Conservation (phyloP, 176 grass and related monocot species). For the Rhynchospora pubera region DNA sequence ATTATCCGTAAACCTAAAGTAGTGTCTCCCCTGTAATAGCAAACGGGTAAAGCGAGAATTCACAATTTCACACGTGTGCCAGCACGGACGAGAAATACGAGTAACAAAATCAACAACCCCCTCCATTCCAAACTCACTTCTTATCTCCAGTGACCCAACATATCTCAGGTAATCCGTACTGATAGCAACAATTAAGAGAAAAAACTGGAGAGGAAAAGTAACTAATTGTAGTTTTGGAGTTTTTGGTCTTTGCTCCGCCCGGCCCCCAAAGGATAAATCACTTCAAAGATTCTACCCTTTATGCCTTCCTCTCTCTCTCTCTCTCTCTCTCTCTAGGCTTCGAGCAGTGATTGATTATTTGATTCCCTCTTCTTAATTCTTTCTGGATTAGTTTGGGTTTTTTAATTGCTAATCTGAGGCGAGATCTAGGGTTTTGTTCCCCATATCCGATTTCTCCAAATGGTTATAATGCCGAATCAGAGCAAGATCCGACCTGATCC, state of each 20-base stretch:
- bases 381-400: slow-evolving; percentile 19
- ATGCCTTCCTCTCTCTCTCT: not conserved
- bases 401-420: not conserved
- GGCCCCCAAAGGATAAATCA: slow-evolving; percentile 4
- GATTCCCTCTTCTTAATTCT: not conserved
- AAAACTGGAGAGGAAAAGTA: not conserved
- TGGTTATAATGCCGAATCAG: slow-evolving; percentile 35
- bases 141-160: not conserved
- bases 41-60: not conserved
- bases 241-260: slow-evolving; percentile 13
- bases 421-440: slow-evolving; percentile 29
- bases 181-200: not conserved
- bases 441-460: not conserved
- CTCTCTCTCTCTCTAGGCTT: not conserved
- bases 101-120: not conserved
- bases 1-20: slow-evolving; percentile 4
- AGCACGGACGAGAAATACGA: not conserved
- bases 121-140: not conserved
- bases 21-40: not conserved
- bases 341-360: not conserved
- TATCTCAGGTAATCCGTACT: not conserved
- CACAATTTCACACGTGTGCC: slow-evolving; percentile 2
- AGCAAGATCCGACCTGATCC: slow-evolving; percentile 31
- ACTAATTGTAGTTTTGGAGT: not conserved
- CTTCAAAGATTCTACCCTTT: slow-evolving; percentile 13